phyloP scores from a whole-genome alignment of 768 basidiomycete species.

The Rhodotorula kratochvilovae region DNA sequence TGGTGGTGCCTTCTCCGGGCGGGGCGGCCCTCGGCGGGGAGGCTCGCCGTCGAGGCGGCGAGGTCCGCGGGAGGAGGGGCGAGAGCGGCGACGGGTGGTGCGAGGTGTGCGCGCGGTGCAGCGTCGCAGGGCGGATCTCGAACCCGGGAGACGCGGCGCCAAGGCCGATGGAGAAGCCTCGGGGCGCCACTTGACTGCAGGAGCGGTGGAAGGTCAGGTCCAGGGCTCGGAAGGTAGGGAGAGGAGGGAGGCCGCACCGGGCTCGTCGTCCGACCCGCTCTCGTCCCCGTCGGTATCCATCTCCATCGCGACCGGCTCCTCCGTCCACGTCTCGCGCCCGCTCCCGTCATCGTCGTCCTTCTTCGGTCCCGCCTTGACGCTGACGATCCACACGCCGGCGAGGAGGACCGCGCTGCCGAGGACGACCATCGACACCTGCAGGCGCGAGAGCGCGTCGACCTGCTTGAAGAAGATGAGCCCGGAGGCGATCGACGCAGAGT shows the following conservation, averaged over 20 bases:
- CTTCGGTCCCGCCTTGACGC: slow-evolving; percentile 53
- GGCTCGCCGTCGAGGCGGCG: not conserved
- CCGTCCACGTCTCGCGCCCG: not conserved
- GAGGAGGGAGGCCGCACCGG: not conserved
- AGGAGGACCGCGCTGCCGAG: slow-evolving; percentile 73
- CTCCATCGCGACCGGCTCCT: slow-evolving; percentile 5
- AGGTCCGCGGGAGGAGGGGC: not conserved
- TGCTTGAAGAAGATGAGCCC: slow-evolving; percentile 85
- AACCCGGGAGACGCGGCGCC: slow-evolving; percentile 42
- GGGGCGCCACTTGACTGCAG: slow-evolving; percentile 31
- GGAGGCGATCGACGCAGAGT: slow-evolving; percentile 83
- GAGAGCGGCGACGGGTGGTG: not conserved
- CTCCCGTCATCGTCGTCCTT: no score
- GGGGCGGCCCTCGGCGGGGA: not conserved
- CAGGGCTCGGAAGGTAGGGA: not conserved
- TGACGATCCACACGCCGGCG: slow-evolving; percentile 84
- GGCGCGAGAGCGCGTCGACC: slow-evolving; percentile 61
- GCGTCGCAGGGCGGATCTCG: slow-evolving; percentile 35
- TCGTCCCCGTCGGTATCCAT: slow-evolving; percentile 1
- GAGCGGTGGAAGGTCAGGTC: not conserved
- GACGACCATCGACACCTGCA: slow-evolving; percentile 70
- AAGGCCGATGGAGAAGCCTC: slow-evolving; percentile 41
- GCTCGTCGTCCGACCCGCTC: slow-evolving; percentile 6
- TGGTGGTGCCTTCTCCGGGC: not conserved
- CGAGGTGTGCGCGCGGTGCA: not conserved